Base-by-base conservation (phyloP, 306 rosid genomes). In the Fragaria vesca region DNA sequence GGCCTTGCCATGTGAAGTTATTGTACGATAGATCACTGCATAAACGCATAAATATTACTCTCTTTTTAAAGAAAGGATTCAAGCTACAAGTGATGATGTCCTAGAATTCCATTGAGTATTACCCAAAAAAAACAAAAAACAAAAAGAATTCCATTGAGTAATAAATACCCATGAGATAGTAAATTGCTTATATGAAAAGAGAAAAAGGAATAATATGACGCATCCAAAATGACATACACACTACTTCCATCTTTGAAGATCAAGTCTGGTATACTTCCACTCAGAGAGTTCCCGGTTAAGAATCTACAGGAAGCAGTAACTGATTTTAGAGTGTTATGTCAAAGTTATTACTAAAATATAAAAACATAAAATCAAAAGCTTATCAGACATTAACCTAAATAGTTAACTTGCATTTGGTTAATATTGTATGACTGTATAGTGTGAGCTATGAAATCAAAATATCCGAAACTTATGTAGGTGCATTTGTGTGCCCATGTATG, bases 21-120 rank as follows among this genome's bases (percentile, higher is more conserved):
- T 94, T 94, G 92, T 88, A 94, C 4, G 98, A 92, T 85, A 94
- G 95, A 84, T 94, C 97, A 70, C 98, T 94, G 90, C 77, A 79
- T 32, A 71, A 73, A 80, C 82, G 52, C 66, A 85, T 43, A 73
- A 48, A 69, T 10, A 46, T 55, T 65, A 76, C 28, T 66, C 50
- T 28, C 8, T 63, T 71, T 47, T 57, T 66, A 38, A 28, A 10
- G 38, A 34, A 66, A 66, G 15, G 34, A 28, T 28, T 46, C 32
- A 61, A 43, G 45, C 28, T 34, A 43, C 58, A 74, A 28, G 1
- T 2, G 54, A 4, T 24, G 66, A n/a, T 74, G 43, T 62, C 17
- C 69, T 21, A 28, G 52, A n/a, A 71, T 48, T 38, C 48, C 73
- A 24, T 24, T 24, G 24, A 24, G 24, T 24, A 24, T 24, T 24